Conservation (phyloP, 2,329 filamentous ascomycete genomes). For the Cladophialophora carrionii region DNA sequence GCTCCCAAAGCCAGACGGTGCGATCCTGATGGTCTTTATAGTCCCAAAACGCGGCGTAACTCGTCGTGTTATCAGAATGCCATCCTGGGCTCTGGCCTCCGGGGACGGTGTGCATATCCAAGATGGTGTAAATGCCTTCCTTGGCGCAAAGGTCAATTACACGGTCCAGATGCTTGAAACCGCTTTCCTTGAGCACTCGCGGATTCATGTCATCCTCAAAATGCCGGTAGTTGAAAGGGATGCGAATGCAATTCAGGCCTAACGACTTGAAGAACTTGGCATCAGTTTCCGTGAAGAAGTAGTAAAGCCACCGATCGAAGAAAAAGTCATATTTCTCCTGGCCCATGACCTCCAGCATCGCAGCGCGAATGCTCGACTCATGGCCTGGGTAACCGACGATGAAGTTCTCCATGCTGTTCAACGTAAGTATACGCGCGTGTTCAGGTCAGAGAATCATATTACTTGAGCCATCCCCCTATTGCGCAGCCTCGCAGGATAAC, state of each 20-base stretch:
- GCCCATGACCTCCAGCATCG: conserved; percentile 59
- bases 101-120: conserved; percentile 56
- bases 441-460: neutral
- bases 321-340: conserved; percentile 60
- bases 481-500: conserved; percentile 56
- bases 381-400: conserved; percentile 66
- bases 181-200: conserved; percentile 47
- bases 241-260: conserved; percentile 61
- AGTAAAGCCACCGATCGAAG: conserved; percentile 34
- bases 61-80: conserved; percentile 55
- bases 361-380: conserved; percentile 59
- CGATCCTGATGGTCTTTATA: conserved; percentile 57
- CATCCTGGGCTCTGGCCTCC: conserved; percentile 57
- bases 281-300: conserved; percentile 62
- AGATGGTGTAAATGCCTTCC: conserved; percentile 55
- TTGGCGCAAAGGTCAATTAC: conserved; percentile 54
- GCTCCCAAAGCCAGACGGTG: conserved; percentile 55
- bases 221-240: conserved; percentile 65
- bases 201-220: conserved; percentile 56
- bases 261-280: conserved; percentile 61
- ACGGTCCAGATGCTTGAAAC: conserved; percentile 55
- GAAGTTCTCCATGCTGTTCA: conserved; percentile 62
- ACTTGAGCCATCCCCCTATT: conserved; percentile 48
- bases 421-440: conserved; percentile 36
- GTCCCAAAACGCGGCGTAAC: conserved; percentile 56